Evolutionary conservation across 352 stramenopile species (phyloP), one percentile per base, ranked within the genome.

Genomic region (Globisporangium solare): DNA sequence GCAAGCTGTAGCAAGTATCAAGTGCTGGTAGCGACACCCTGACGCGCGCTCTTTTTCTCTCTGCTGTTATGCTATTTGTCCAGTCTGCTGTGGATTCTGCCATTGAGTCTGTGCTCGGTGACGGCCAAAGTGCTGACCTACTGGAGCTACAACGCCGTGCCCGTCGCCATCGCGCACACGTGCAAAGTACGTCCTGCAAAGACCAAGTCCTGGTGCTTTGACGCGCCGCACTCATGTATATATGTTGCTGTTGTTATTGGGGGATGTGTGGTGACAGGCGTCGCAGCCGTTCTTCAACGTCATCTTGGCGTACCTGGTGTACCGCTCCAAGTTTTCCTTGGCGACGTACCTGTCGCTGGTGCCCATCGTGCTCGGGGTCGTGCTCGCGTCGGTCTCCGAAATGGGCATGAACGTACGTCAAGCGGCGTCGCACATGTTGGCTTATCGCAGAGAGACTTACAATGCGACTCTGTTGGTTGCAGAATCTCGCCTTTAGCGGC

Each of bases 251-350:
- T 8, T n/a, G n/a, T 45, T 14, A 43, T 8, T 41, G 24, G 24
- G 10, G 6, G 2, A 6, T 31, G 24, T 35, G 27, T 35, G 27
- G 4, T n/a, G 20, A 22, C 22, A 74, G 68, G 85, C 85, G 46
- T 93, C 80, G 45, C 84, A 92, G 61, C 85, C 85, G 18, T 82
- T 94, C 37, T 94, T 94, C 65, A 94, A 94, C 60, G 85, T 94
- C 15, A 71, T 92, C 47, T 60, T 94, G 54, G 81, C 85, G 18
- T 94, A 81, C 58, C 10, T 76, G 8, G 73, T 75, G 51, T 94
- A 94, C 59, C 68, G 72, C 48, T 89, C 82, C 49, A 86, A 71
- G 61, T 92, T 93, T 61, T 79, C 83, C 8, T 32, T 72, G 22
- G 61, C 76, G 20, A 91, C 84, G 55, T 94, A 93, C 66, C 58